phyloP scores from a whole-genome alignment of 2,329 filamentous ascomycete species.

The Colletotrichum euphorbiae region DNA sequence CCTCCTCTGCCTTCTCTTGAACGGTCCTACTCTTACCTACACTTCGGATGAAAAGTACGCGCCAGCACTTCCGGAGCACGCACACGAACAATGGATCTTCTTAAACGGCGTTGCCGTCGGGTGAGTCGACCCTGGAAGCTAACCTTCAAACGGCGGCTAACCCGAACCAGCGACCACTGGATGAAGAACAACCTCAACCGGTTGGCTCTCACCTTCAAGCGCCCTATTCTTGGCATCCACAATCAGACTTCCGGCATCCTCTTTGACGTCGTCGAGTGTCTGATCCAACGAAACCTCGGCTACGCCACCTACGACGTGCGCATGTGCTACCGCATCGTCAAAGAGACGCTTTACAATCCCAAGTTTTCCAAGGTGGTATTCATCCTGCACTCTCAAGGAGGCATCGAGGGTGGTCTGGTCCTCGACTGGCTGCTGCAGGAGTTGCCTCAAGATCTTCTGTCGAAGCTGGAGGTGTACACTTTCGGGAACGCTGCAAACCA shows the following conservation, averaged over 20 bases:
- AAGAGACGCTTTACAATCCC: constrained; percentile 71
- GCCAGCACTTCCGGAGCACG: constrained; percentile 60
- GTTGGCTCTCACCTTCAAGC: constrained; percentile 77
- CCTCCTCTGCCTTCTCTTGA: constrained; percentile 63
- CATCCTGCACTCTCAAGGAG: constrained; percentile 82
- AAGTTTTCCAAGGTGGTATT: constrained; percentile 78
- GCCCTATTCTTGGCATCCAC: constrained; percentile 78
- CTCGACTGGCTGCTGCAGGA: constrained; percentile 83
- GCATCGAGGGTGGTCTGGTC: constrained; percentile 78
- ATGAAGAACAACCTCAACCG: constrained; percentile 78
- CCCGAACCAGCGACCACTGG: constrained; percentile 67
- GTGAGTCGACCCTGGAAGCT: constrained; percentile 52
- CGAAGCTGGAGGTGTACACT: constrained; percentile 80
- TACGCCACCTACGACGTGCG: constrained; percentile 78
- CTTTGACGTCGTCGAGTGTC: constrained; percentile 82
- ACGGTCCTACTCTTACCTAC: constrained; percentile 62
- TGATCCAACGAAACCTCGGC: constrained; percentile 79
- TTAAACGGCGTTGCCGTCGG: constrained; percentile 78
- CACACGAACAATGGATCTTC: constrained; percentile 81
- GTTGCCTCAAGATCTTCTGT: constrained; percentile 72
- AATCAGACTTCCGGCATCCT: constrained; percentile 80
- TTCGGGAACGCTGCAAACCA: constrained; percentile 85
- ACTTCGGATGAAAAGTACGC: constrained; percentile 66
- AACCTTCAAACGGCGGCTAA: constrained; percentile 14
- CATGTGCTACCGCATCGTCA: constrained; percentile 72